A percentile compares a stretch with the other conserved stretches of the same genome.
Evolutionary conservation across 192 early-diverging fungal species (phyloP).

Genomic region (Irineochytrium annulatum): DNA sequence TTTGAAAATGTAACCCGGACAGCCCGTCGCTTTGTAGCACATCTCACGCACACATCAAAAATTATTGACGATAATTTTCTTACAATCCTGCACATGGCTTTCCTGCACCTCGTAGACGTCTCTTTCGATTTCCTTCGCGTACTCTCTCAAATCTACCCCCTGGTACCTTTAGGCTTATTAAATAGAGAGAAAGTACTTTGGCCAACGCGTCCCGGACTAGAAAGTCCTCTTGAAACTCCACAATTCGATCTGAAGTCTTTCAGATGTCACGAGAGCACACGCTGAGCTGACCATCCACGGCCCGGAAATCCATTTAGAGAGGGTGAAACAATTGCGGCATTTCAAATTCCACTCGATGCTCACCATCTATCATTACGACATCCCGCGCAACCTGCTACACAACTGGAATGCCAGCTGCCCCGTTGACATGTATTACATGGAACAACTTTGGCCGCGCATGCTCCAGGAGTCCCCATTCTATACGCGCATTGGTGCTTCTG

Average conservation of each 20-base stretch:
- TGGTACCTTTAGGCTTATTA: slow-evolving; percentile 8
- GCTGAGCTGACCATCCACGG: too few species aligned
- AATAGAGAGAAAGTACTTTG: slow-evolving; percentile 37
- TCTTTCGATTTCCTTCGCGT: slow-evolving; percentile 71
- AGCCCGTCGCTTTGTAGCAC: not conserved
- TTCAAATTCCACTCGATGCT: too few species aligned
- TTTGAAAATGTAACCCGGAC: not conserved
- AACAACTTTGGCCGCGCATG: slow-evolving; percentile 15
- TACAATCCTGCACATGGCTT: slow-evolving; percentile 68
- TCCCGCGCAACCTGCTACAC: not conserved
- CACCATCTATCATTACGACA: not conserved
- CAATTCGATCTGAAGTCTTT: slow-evolving; percentile 65
- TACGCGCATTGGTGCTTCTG: not conserved
- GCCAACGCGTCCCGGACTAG: slow-evolving; percentile 76
- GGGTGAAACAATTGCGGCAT: too few species aligned
- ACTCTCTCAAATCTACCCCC: slow-evolving; percentile 83
- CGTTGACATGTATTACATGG: slow-evolving; percentile 26
- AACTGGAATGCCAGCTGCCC: not conserved
- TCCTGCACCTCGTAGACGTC: slow-evolving; percentile 69
- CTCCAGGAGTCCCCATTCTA: not conserved
- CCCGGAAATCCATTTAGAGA: too few species aligned
- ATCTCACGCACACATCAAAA: not conserved
- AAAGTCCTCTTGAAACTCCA: slow-evolving; percentile 79
- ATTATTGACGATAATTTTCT: too few species aligned
- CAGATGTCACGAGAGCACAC: too few species aligned